Percentiles rank a stretch among this genome's conserved stretches.
phyloP scores from a whole-genome alignment of 1,284 basidiomycete species.

The Sanghuangporus weigelae region DNA sequence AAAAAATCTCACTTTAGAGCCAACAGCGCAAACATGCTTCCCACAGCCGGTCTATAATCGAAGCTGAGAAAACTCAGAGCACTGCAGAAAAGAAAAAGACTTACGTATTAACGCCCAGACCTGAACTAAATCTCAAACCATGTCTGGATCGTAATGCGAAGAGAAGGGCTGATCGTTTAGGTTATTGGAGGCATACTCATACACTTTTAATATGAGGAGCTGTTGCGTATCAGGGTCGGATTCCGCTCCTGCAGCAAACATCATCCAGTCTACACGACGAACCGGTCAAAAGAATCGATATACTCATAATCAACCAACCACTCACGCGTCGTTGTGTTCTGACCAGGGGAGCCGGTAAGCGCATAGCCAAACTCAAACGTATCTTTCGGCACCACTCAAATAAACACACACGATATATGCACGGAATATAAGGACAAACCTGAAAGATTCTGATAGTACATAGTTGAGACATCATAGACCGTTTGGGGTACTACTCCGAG shows the following conservation, averaged over 20 bases:
- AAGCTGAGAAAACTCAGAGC: slow-evolving; percentile 11
- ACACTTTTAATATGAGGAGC: slow-evolving; percentile 30
- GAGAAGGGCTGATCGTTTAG: not conserved
- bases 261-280: slow-evolving; percentile 29
- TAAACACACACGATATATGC: not conserved
- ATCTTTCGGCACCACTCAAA: not conserved
- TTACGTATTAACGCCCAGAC: not conserved
- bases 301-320: not conserved
- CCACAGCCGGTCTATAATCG: slow-evolving; percentile 28
- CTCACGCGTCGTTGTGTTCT: not conserved
- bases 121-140: not conserved
- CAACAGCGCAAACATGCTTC: slow-evolving; percentile 31
- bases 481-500: slow-evolving; percentile 24
- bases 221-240: slow-evolving; percentile 26
- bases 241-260: slow-evolving; percentile 32
- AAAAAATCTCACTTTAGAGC: slow-evolving; percentile 25
- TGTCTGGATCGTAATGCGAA: not conserved
- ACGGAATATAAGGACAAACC: not conserved
- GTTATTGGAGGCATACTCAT: slow-evolving; percentile 20
- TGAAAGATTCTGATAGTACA: not conserved
- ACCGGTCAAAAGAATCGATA: not conserved
- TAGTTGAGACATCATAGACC: slow-evolving; percentile 3
- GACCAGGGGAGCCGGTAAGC: not conserved
- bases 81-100: not conserved
- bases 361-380: slow-evolving; percentile 1